Evolutionary conservation across 495 filamentous ascomycete species (phyloP), one percentile per base, ranked within the genome.

Genomic region (Podospora didyma): DNA sequence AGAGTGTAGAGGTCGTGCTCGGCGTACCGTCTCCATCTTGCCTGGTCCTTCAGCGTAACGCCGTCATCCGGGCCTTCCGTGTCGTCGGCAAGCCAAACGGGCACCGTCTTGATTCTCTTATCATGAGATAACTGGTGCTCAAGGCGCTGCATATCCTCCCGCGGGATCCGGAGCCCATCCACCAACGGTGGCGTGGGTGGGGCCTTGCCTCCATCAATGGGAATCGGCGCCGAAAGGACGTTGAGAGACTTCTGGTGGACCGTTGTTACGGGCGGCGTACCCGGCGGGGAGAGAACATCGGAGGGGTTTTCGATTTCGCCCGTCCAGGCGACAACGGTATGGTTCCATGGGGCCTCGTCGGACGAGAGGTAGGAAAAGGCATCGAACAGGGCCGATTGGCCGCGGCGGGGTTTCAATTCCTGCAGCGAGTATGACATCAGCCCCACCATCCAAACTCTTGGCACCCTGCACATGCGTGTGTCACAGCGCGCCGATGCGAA

Each of bases 261-360:
- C 0, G 72, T 79, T 0, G 77, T 73, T 12, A 69, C 65, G 9
- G 72, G 66, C n/a, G 78, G 71, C 7, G 72, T 72, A 46, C 68
- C 66, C 16, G 75, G 70, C 9, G 74, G 71, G 14, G 72, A 69
- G 4, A 63, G 46, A 19, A 69, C 51, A 23, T 82, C 75, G 14
- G 72, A 42, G 10, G 77, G 69, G 2, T 76, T 72, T 51, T 88
- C 82, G 46, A 97, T 88, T 69, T 97, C 92, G 31, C 92, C 92
- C 2, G 92, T 93, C 92, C 92, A 97, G 19, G 88, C 92, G 48
- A 97, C 87, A 1, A 96, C 77, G 0, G 86, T 90, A 73, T 95
- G 91, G 62, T 89, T 87, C 90, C 90, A 97, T 20, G 82, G 80
- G 7, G 83, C 82, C 21, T 87, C 76, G 42, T 87, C 73, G 6